phyloP scores from a whole-genome alignment of 345 rosid species.

The Atalantia buxifolia region DNA sequence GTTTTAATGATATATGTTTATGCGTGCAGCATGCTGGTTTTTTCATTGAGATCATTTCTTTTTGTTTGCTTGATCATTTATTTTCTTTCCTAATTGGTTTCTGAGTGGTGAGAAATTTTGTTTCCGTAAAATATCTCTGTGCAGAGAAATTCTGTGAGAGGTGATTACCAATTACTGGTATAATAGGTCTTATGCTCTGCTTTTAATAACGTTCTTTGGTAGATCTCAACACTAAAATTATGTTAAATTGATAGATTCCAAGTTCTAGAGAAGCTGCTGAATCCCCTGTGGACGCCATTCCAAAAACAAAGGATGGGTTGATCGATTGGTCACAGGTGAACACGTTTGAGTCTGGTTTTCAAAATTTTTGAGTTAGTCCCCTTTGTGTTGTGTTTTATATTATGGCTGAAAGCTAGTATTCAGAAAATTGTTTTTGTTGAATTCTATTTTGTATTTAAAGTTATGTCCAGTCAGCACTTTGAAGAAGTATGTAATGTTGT shows the following conservation, averaged over 20 bases:
- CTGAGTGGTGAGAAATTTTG: neutral
- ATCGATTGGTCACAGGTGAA: constrained; percentile 94
- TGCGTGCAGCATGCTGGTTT: neutral
- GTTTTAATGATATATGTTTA: neutral
- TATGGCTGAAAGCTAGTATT: neutral
- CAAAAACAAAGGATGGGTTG: constrained; percentile 71
- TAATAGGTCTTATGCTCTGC: neutral
- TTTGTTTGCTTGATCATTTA: neutral
- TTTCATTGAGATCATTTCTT: neutral
- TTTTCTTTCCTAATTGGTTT: neutral
- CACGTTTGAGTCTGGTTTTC: constrained; percentile 3
- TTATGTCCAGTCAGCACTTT: neutral
- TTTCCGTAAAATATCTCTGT: neutral
- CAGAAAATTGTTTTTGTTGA: neutral
- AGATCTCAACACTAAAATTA: neutral
- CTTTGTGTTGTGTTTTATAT: neutral
- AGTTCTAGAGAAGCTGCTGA: constrained; percentile 55
- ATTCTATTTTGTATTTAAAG: neutral
- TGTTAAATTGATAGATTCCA: constrained; percentile 61
- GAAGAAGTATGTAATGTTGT: neutral
- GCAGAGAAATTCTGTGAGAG: neutral
- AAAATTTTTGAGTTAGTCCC: neutral
- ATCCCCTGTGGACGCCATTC: constrained; percentile 57
- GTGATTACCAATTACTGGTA: neutral
- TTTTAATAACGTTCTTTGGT: neutral